Conservation (phyloP, 176 grass and related monocot species). For the Oropetium thomaeum region DNA sequence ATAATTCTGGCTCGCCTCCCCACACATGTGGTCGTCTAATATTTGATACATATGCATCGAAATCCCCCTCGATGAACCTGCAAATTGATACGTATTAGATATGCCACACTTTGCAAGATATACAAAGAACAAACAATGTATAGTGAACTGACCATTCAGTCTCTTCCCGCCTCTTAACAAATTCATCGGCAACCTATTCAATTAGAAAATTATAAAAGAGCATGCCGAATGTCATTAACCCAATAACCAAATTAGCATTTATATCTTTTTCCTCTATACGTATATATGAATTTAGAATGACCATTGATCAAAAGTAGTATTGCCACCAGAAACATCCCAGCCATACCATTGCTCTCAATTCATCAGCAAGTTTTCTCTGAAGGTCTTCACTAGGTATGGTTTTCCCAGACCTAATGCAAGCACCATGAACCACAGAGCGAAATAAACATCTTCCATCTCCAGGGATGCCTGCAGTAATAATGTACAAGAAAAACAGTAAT, state of each 20-base stretch:
- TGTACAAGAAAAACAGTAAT: constrained; percentile 16
- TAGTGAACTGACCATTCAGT: constrained; percentile 72
- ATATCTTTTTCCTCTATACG: background rate
- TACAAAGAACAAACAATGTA: background rate
- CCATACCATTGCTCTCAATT: constrained; percentile 70
- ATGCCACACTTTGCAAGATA: background rate
- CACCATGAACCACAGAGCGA: constrained; percentile 78
- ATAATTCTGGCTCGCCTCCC: constrained; percentile 84
- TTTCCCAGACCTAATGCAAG: constrained; percentile 50
- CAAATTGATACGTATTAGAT: background rate
- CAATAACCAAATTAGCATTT: background rate
- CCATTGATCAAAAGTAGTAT: background rate
- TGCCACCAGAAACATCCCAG: background rate
- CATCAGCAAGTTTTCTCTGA: constrained; percentile 84
- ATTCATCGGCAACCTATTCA: constrained; percentile 79
- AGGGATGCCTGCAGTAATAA: constrained; percentile 62
- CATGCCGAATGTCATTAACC: background rate
- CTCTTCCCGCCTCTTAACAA: constrained; percentile 69
- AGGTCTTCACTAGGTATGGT: constrained; percentile 57
- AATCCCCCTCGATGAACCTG: constrained; percentile 92
- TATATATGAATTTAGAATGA: background rate
- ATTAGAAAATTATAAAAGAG: constrained; percentile 1
- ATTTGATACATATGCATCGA: constrained; percentile 76
- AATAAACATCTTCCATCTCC: constrained; percentile 91
- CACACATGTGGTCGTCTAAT: constrained; percentile 78